Percentiles rank a stretch among this genome's conserved stretches.
phyloP scores from a whole-genome alignment of 139 green algal species.

The Coccomyxa sp. region DNA sequence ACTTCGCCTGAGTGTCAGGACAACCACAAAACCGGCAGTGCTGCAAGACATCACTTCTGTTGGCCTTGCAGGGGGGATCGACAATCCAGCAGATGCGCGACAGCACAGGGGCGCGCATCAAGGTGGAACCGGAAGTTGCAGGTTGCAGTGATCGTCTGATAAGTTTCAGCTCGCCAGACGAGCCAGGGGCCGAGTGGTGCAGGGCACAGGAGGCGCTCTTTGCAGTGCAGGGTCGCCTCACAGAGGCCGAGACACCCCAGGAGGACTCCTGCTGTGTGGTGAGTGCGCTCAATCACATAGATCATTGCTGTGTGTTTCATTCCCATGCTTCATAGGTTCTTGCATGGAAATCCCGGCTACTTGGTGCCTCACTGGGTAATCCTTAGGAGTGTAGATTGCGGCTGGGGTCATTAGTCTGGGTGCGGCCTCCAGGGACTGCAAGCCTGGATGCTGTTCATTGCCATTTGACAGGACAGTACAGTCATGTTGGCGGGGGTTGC shows the following conservation, averaged over 20 bases:
- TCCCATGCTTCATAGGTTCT: not conserved
- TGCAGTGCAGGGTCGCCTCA: not conserved
- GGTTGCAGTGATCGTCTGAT: conserved; percentile 9
- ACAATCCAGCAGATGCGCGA: conserved; percentile 9
- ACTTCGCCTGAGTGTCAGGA: no score
- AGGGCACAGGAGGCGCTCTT: conserved; percentile 4
- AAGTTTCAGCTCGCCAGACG: not conserved
- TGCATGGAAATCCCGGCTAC: not conserved
- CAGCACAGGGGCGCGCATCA: conserved; percentile 13
- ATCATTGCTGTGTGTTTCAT: not conserved
- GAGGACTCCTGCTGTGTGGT: not conserved
- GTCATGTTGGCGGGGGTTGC: no score
- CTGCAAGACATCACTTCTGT: not conserved
- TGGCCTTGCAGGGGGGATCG: not conserved
- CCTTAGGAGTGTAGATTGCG: not conserved
- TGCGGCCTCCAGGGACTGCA: no score
- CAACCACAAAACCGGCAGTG: not conserved
- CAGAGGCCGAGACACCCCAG: not conserved
- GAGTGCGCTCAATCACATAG: not conserved
- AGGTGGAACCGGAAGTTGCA: conserved; percentile 5
- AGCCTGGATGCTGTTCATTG: no score
- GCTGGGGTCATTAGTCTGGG: not conserved
- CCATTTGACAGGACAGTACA: no score
- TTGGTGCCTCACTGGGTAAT: not conserved
- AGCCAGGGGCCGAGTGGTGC: not conserved